A percentile compares a stretch with the other conserved stretches of the same genome.
Evolutionary conservation across 371 early-diverging fungal genomes (phyloP).

Genomic region (Parasitella parasitica): DNA sequence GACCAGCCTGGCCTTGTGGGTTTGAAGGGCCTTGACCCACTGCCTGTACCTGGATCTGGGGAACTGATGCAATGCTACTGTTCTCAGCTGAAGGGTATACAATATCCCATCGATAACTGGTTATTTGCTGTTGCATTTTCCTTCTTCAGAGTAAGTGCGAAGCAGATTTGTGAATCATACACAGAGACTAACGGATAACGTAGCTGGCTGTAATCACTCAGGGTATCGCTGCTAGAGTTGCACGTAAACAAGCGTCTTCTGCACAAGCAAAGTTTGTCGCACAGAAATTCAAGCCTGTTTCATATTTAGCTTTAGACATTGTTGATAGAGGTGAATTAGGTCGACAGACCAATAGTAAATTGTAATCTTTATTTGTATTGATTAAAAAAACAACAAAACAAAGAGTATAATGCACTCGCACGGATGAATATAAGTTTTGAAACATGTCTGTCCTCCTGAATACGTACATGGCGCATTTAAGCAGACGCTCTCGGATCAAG

Average conservation of each 20-base stretch:
- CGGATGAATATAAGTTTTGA: background rate
- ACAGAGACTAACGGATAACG: background rate
- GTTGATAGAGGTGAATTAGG: slow-evolving; percentile 22
- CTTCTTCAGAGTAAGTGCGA: slow-evolving; percentile 44
- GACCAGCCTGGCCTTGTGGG: slow-evolving; percentile 21
- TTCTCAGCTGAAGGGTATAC: slow-evolving; percentile 34
- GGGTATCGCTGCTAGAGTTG: slow-evolving; percentile 83
- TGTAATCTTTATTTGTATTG: background rate
- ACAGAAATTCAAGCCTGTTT: slow-evolving; percentile 30
- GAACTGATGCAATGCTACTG: slow-evolving; percentile 68
- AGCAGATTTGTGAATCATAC: background rate
- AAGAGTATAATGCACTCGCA: background rate
- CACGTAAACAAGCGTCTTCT: slow-evolving; percentile 83
- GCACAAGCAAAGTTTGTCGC: slow-evolving; percentile 58
- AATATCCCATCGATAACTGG: slow-evolving; percentile 69
- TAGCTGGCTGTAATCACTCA: slow-evolving; percentile 67
- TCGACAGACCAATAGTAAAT: background rate
- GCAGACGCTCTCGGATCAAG: too few relatives aligned
- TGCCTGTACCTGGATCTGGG: slow-evolving; percentile 62
- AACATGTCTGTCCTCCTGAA: too few relatives aligned
- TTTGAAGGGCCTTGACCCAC: slow-evolving; percentile 35
- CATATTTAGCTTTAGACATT: slow-evolving; percentile 29
- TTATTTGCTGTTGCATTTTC: slow-evolving; percentile 38
- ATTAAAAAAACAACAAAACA: background rate
- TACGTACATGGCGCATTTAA: too few relatives aligned